Evolutionary conservation across 306 rosid genomes (phyloP).

Genomic region (Datisca glomerata): DNA sequence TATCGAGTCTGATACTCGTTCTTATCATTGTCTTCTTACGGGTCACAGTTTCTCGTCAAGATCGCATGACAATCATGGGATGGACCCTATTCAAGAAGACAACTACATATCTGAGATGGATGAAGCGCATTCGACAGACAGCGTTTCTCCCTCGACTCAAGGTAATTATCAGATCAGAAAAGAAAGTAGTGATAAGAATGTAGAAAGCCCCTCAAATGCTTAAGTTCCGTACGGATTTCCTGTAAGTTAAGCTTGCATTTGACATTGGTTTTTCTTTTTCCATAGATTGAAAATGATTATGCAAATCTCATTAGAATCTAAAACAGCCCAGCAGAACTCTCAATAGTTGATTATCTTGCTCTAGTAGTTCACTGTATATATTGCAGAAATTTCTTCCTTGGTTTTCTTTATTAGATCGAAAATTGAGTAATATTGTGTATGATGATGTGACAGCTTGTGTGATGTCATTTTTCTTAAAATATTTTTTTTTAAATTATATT

Average conservation of each 20-base stretch:
- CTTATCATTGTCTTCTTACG: conserved; percentile 33
- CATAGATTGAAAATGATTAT: neutral
- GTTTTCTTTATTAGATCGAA: no score
- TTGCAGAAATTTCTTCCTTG: no score
- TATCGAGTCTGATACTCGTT: conserved; percentile 27
- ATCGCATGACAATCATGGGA: conserved; percentile 26
- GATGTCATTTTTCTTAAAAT: no score
- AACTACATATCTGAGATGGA: conserved; percentile 29
- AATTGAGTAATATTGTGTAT: no score
- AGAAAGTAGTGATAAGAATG: conserved; percentile 45
- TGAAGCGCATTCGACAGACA: conserved; percentile 30
- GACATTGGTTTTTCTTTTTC: no score
- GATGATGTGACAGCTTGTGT: no score
- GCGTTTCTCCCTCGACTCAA: conserved; percentile 21
- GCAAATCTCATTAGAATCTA: no score
- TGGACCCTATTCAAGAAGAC: conserved; percentile 34
- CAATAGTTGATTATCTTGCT: no score
- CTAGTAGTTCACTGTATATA: neutral
- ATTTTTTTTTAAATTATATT: no score
- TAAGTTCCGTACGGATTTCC: no score
- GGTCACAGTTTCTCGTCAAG: conserved; percentile 22
- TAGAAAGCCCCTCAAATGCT: conserved; percentile 76
- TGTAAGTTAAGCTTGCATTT: no score
- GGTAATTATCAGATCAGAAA: conserved; percentile 32
- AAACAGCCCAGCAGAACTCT: no score